Evolutionary conservation across 768 basidiomycete genomes (phyloP).

Genomic region (Dioszegia aurantiaca): DNA sequence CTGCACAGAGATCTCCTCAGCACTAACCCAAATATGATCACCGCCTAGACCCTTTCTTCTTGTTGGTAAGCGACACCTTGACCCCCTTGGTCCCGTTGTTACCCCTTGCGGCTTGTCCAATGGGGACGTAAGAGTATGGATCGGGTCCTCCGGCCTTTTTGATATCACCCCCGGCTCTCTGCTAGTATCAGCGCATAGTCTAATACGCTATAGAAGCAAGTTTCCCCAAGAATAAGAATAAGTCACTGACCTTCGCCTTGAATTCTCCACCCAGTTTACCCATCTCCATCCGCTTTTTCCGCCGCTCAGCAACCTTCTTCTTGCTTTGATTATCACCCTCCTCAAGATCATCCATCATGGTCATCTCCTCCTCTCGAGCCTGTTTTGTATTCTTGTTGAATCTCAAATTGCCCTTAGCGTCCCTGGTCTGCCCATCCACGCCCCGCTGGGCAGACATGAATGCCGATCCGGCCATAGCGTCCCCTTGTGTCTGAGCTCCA

Average conservation of each 20-base stretch:
- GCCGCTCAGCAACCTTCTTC: constrained; percentile 55
- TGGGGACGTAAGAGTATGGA: constrained; percentile 85
- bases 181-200: constrained; percentile 20
- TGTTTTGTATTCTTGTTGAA: constrained; percentile 98
- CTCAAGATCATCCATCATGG: constrained; percentile 68
- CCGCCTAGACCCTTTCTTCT: constrained; percentile 50
- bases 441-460: constrained; percentile 80
- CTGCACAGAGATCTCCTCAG: no score
- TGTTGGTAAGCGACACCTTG: constrained; percentile 47
- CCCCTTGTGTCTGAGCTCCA: neutral
- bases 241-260: constrained; percentile 76
- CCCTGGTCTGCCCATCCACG: constrained; percentile 83
- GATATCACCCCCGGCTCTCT: constrained; percentile 94
- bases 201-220: no score
- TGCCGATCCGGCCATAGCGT: constrained; percentile 58
- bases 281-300: constrained; percentile 49
- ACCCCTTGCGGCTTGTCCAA: constrained; percentile 70
- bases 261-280: constrained; percentile 77
- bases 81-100: constrained; percentile 53
- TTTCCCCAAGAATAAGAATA: constrained; percentile 12
- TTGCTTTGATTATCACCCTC: constrained; percentile 56
- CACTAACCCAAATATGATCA: neutral
- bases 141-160: constrained; percentile 77
- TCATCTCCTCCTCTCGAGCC: constrained; percentile 66
- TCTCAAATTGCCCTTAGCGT: constrained; percentile 77